Evolutionary conservation across 306 rosid species (phyloP), one percentile per base, ranked within the genome.

Genomic region (Castanea sativa): DNA sequence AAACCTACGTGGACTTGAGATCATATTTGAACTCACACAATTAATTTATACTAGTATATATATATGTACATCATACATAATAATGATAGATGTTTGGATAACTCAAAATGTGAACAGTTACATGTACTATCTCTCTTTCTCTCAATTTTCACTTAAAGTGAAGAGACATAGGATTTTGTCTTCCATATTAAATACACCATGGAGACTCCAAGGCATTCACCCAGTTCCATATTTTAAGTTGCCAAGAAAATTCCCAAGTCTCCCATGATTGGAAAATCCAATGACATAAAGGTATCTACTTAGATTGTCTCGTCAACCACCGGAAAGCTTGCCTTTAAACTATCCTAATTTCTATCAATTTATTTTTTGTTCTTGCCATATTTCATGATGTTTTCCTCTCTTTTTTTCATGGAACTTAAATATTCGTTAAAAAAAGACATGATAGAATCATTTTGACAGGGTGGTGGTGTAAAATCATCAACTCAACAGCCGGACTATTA

Each of bases 261-360:
- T 18, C 77, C 82, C 81, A 85, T 61, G 11, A 77, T 33, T 2
- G 97, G 91, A 56, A 84, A 83, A 78, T 92, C 93, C 0, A 92
- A 43, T 5, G 93, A 86, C 93, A 90, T 82, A 29, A 89, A 89
- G 1, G 93, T 95, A 76, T 94, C 97, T 1, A 80, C 79, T 93
- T 93, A 94, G 2, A 92, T 78, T 0, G 93, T 81, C 20, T 94
- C 92, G 45, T 91, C 91, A 2, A 91, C 83, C 57, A 68, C 78
- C 0, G 89, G 83, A 2, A 81, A 73, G 27, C 49, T 77, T 0
- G 83, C 80, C 32, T 84, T 87, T 77, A 77, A 18, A 30, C 81
- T 52, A 15, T 79, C 90, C 89, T 91, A 86, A 2, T 86, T 60
- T 11, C 84, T 74, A 4, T 75, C 81, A 11, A 79, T 71, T 21